phyloP scores from a whole-genome alignment of 2,329 filamentous ascomycete genomes.

The Aspergillus bombycis region DNA sequence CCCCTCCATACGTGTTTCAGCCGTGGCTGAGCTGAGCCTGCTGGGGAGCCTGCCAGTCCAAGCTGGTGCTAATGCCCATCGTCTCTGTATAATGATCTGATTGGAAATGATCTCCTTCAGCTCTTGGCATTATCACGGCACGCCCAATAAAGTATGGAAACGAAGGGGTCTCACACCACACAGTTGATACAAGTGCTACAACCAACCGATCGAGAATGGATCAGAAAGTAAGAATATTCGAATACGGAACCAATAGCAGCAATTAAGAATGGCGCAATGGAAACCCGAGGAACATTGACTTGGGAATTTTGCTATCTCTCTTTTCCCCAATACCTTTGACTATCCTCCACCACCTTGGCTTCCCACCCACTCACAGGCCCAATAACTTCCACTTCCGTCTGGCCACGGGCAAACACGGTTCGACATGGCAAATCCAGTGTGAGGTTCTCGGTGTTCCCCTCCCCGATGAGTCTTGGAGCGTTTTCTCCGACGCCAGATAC shows the following conservation, averaged over 20 bases:
- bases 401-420: constrained; percentile 51
- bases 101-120: too few species aligned
- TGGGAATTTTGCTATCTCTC: neutral
- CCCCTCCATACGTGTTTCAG: too few species aligned
- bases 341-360: constrained; percentile 49
- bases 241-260: neutral
- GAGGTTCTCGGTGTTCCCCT: constrained; percentile 56
- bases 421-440: constrained; percentile 56
- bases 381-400: constrained; percentile 55
- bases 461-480: constrained; percentile 51
- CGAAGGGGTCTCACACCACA: too few species aligned
- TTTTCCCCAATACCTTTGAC: constrained; percentile 48
- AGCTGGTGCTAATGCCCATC: too few species aligned
- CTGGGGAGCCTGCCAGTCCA: too few species aligned
- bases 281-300: too few species aligned
- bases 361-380: constrained; percentile 52
- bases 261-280: too few species aligned
- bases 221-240: neutral
- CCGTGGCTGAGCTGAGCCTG: too few species aligned
- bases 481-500: constrained; percentile 55
- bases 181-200: neutral
- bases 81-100: too few species aligned
- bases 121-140: too few species aligned
- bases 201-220: neutral
- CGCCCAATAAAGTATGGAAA: too few species aligned